phyloP scores from a whole-genome alignment of 441 rosid species.

The Gossypium davidsonii region DNA sequence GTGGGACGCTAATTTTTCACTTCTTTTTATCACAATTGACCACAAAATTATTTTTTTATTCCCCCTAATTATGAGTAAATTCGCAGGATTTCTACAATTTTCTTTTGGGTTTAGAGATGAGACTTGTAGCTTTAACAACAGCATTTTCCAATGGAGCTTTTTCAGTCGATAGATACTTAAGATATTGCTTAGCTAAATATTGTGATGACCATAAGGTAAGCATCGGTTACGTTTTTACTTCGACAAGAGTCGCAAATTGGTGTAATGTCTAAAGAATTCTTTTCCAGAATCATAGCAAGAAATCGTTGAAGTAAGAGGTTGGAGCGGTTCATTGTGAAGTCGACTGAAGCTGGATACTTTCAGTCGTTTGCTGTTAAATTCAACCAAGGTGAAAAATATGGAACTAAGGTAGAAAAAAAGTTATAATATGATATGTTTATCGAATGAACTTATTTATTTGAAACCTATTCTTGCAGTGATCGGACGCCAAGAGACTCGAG shows the following conservation, averaged over 20 bases:
- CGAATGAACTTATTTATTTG: conserved; percentile 7
- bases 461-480: conserved; percentile 17
- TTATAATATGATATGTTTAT: background rate
- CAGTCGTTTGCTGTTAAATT: conserved; percentile 37
- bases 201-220: conserved; percentile 35
- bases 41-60: background rate
- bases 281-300: conserved; percentile 28
- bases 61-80: background rate
- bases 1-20: conserved; percentile 40
- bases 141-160: conserved; percentile 17
- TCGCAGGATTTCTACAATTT: conserved; percentile 79
- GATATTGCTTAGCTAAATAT: conserved; percentile 43
- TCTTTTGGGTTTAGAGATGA: conserved; percentile 51
- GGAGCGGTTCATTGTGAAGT: conserved; percentile 39
- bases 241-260: background rate
- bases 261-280: background rate
- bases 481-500: conserved; percentile 41
- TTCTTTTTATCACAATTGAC: background rate
- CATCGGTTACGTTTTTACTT: background rate
- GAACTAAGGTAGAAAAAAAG: background rate
- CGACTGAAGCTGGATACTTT: conserved; percentile 43
- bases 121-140: conserved; percentile 36
- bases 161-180: conserved; percentile 40
- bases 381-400: conserved; percentile 32
- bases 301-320: conserved; percentile 24